Evolutionary conservation across 108 stramenopile genomes (phyloP).

Genomic region (Craspedostauros australis): DNA sequence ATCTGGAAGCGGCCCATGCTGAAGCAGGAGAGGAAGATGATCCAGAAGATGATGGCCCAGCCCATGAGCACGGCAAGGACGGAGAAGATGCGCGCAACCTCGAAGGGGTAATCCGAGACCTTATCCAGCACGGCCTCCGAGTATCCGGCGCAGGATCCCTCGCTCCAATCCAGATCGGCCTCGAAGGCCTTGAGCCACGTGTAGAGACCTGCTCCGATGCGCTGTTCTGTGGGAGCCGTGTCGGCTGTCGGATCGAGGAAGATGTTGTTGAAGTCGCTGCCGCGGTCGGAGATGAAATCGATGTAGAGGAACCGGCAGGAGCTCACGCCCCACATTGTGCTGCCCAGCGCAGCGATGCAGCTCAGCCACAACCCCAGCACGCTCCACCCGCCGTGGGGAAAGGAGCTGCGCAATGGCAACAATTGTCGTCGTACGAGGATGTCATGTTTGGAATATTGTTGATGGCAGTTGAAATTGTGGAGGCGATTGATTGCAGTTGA

Average conservation of each 20-base stretch:
- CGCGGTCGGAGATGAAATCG: slow-evolving; percentile 19
- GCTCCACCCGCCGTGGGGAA: slow-evolving; percentile 30
- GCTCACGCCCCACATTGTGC: slow-evolving; percentile 22
- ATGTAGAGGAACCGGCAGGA: slow-evolving; percentile 28
- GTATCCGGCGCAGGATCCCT: slow-evolving; percentile 29
- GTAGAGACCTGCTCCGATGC: slow-evolving; percentile 27
- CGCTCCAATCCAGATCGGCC: slow-evolving; percentile 17
- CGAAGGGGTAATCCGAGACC: slow-evolving; percentile 22
- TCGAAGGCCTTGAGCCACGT: slow-evolving; percentile 30
- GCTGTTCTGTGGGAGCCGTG: slow-evolving; percentile 8
- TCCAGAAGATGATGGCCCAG: slow-evolving; percentile 9
- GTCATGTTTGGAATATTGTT: too few relatives aligned
- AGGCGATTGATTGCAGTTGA: too few relatives aligned
- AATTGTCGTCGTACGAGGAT: too few relatives aligned
- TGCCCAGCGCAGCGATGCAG: slow-evolving; percentile 17
- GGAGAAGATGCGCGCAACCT: slow-evolving; percentile 22
- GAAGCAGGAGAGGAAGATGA: slow-evolving; percentile 28
- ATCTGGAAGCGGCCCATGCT: slow-evolving; percentile 20
- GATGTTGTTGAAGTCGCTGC: slow-evolving; percentile 31
- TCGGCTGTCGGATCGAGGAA: slow-evolving; percentile 21
- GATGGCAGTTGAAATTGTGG: too few relatives aligned
- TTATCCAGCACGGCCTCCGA: slow-evolving; percentile 7
- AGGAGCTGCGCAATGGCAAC: slow-evolving; percentile 15
- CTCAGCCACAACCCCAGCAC: slow-evolving; percentile 15
- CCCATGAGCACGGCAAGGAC: slow-evolving; percentile 22